phyloP scores from a whole-genome alignment of 495 filamentous ascomycete species.

The Tetracladium setigerum region DNA sequence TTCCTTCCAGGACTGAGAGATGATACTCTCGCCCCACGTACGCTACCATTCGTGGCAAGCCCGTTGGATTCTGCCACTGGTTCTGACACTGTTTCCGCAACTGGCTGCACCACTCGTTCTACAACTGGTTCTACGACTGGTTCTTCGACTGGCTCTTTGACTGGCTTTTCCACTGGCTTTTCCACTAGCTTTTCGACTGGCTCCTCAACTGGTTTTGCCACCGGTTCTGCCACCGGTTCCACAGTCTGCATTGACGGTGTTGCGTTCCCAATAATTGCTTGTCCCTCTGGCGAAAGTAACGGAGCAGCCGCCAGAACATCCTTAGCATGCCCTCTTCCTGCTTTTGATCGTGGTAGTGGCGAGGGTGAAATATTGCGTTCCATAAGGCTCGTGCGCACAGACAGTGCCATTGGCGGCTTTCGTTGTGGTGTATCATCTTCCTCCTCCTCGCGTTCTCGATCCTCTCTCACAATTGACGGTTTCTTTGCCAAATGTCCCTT shows the following conservation, averaged over 20 bases:
- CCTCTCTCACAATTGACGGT: slow-evolving; percentile 56
- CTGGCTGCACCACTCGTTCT: no score
- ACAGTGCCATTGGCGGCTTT: not conserved
- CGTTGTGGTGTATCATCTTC: slow-evolving; percentile 15
- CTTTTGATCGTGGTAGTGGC: slow-evolving; percentile 12
- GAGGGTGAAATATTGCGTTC: slow-evolving; percentile 14
- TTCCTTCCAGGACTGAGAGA: slow-evolving; percentile 59
- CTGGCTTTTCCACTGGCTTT: no score
- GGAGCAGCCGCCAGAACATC: slow-evolving; percentile 11
- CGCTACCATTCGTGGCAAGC: slow-evolving; percentile 4
- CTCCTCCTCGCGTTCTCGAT: slow-evolving; percentile 42
- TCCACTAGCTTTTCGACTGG: no score
- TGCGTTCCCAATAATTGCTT: slow-evolving; percentile 20
- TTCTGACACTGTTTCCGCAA: not conserved
- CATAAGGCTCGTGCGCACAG: not conserved
- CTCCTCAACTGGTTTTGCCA: not conserved
- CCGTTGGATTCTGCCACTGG: not conserved
- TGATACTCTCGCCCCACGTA: slow-evolving; percentile 25
- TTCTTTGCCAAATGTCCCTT: slow-evolving; percentile 35
- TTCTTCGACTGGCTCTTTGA: no score
- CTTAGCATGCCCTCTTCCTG: slow-evolving; percentile 14
- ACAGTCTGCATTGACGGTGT: slow-evolving; percentile 4
- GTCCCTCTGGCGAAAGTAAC: slow-evolving; percentile 8
- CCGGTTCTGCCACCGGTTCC: not conserved
- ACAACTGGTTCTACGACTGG: no score